A percentile compares a stretch with the other conserved stretches of the same genome.
Evolutionary conservation across 371 early-diverging fungal genomes (phyloP).

Genomic region (Haplosporangium sp.): DNA sequence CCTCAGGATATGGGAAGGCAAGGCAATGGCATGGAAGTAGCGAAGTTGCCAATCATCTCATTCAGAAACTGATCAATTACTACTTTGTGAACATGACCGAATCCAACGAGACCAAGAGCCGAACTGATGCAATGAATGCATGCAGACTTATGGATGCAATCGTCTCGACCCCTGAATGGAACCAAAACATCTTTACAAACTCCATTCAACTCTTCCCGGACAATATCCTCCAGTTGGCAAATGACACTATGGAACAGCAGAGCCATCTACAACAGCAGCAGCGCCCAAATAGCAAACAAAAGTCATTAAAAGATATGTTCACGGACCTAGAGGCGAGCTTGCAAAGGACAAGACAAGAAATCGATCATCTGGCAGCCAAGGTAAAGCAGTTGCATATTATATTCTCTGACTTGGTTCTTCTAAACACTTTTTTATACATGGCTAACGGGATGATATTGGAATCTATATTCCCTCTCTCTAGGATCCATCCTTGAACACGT

Average conservation of each 20-base stretch:
- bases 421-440: too few species aligned
- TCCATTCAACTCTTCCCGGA: conserved; percentile 24
- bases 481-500: background rate
- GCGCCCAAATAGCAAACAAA: background rate
- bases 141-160: conserved; percentile 20
- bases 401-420: background rate
- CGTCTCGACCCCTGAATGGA: conserved; percentile 10
- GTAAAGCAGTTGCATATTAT: background rate
- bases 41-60: background rate
- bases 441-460: too few species aligned
- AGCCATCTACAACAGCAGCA: too few species aligned
- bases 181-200: conserved; percentile 10
- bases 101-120: background rate
- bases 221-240: conserved; percentile 7
- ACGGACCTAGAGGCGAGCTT: background rate
- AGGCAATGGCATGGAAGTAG: too few species aligned
- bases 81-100: background rate
- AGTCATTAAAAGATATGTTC: background rate
- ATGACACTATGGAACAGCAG: background rate
- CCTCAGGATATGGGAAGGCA: background rate
- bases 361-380: background rate
- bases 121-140: conserved; percentile 15
- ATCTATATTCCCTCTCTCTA: background rate
- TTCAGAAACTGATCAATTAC: background rate
- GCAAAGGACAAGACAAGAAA: background rate